Percentiles rank a stretch among this genome's conserved stretches.
phyloP scores from a whole-genome alignment of 2,329 filamentous ascomycete genomes.

The Talaromyces sp. region DNA sequence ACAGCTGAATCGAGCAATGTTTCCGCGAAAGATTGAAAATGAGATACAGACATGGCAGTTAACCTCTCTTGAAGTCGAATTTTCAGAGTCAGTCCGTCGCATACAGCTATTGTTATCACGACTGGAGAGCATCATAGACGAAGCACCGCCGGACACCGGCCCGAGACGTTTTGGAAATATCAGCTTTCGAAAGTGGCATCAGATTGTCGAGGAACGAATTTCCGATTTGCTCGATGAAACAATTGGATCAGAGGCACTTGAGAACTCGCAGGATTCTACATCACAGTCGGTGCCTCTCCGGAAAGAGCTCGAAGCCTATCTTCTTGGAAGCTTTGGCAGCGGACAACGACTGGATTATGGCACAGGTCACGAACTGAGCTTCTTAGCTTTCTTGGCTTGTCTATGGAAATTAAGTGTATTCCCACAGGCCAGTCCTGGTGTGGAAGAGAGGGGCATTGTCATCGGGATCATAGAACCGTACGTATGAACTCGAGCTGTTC shows the following conservation, averaged over 20 bases:
- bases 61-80: slow-evolving; percentile 38
- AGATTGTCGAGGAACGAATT: slow-evolving; percentile 58
- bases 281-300: slow-evolving; percentile 45
- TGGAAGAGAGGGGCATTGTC: slow-evolving; percentile 71
- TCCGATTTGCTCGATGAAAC: slow-evolving; percentile 53
- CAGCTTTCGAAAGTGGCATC: slow-evolving; percentile 80
- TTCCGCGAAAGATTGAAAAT: slow-evolving; percentile 56
- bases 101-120: slow-evolving; percentile 63
- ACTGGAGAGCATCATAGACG: slow-evolving; percentile 63
- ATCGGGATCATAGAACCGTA: slow-evolving; percentile 77
- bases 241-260: slow-evolving; percentile 48
- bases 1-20: slow-evolving; percentile 83
- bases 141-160: slow-evolving; percentile 77
- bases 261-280: slow-evolving; percentile 21
- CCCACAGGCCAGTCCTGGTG: slow-evolving; percentile 48
- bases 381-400: slow-evolving; percentile 81
- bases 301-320: slow-evolving; percentile 70
- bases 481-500: slow-evolving; percentile 33
- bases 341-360: slow-evolving; percentile 88
- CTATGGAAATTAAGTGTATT: slow-evolving; percentile 90
- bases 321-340: slow-evolving; percentile 83
- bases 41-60: slow-evolving; percentile 48
- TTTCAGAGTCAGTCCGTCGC: slow-evolving; percentile 55
- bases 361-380: slow-evolving; percentile 92
- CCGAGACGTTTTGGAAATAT: slow-evolving; percentile 88